These are phyloP conservation scores for Vitellaria paradoxa DNA, from an alignment of 179 eudicot species.

Conservation along the genomic window DNA sequence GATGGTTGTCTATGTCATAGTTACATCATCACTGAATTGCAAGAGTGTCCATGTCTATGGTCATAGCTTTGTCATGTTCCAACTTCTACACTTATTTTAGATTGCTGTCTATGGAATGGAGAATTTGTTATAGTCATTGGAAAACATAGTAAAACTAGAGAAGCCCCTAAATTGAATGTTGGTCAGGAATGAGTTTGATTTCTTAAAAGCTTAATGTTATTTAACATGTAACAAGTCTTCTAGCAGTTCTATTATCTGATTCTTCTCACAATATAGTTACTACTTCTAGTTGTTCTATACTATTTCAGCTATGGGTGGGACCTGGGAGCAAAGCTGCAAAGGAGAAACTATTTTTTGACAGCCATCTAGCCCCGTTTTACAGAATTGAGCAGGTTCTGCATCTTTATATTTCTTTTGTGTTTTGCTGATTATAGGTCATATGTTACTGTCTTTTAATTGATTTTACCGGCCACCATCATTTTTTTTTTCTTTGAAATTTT, in stretches of 20 bases:
- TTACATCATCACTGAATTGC: neutral
- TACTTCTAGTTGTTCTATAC: no score
- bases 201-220: neutral
- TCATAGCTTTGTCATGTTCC: neutral
- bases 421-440: neutral
- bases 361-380: conserved; percentile 93
- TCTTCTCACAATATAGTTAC: no score
- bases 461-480: no score
- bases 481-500: no score
- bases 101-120: no score
- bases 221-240: neutral
- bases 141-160: neutral
- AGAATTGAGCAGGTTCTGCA: conserved; percentile 88
- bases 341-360: conserved; percentile 89
- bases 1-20: neutral
- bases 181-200: neutral
- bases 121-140: neutral
- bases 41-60: neutral
- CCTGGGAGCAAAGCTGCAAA: conserved; percentile 92
- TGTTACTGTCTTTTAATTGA: neutral
- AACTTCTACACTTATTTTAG: no score
- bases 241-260: no score
- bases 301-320: conserved; percentile 93
- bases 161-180: neutral
- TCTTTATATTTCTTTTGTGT: neutral